Evolutionary conservation across 495 filamentous ascomycete species (phyloP), one percentile per base, ranked within the genome.

Genomic region (Talaromyces borbonicus): DNA sequence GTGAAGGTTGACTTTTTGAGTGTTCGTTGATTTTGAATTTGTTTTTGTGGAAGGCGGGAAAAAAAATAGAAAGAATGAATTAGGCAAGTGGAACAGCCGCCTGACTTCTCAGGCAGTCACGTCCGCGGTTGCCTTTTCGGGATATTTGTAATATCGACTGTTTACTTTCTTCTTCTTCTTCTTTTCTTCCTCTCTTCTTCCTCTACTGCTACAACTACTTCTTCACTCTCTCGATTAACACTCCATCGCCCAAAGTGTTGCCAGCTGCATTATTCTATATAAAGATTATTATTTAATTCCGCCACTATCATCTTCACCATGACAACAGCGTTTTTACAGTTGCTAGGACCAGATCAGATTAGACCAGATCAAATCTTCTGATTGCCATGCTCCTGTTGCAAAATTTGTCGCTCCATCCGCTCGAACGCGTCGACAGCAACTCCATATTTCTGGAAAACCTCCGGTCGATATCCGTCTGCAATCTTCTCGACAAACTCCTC

Each of bases 401-500:
- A 59, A 16, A 89, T 75, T 54, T 64, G 60, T 50, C 61, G 56
- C 71, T 96, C 92, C 75, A 89, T 83, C 67, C 79, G 69, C 61
- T 80, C 79, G 63, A 98, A 92, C 15, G 80, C 85, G 43, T 78
- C 74, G 38, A 96, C 57, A 12, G 85, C 82, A 36, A 70, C 71
- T 15, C 83, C 87, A 65, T 98, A 98, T 52, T 55, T 56, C 62
- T 84, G 73, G 62, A 82, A 96, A 6, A 82, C 62, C 0, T 76
- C 84, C 53, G 75, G 64, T 52, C 77, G 72, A 66, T 90, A 98
- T 5, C 90, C 92, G 1, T 84, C 80, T 14, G 75, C 85, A 36
- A 96, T 80, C 69, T 77, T 87, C 65, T 82, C 73, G 20, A 95
- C 77, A 49, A 86, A 87, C 0, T 79, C 79, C 54, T 83, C 81